phyloP scores from a whole-genome alignment of 257 asterid species.

The Lycium ferocissimum region DNA sequence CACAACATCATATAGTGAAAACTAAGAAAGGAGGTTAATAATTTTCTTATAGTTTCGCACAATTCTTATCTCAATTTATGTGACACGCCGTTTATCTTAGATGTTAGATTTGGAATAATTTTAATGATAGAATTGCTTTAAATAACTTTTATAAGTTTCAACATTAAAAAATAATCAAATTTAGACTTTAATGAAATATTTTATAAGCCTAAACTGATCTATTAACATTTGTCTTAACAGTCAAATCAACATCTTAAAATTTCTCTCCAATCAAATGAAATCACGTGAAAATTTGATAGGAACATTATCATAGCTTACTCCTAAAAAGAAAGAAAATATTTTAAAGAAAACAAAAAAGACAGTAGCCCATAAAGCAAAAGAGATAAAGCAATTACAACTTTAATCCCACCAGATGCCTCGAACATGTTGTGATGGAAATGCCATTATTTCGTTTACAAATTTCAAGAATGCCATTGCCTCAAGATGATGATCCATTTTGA shows the following conservation, averaged over 20 bases:
- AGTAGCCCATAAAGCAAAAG: slow-evolving; percentile 16
- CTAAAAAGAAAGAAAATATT: slow-evolving; percentile 9
- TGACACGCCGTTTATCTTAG: too few species aligned
- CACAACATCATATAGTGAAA: too few species aligned
- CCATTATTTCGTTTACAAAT: neutral
- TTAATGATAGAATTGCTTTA: too few species aligned
- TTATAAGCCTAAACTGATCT: too few species aligned
- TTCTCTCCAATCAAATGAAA: neutral
- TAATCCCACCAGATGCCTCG: slow-evolving; percentile 23
- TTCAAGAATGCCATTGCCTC: neutral
- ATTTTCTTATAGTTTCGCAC: too few species aligned
- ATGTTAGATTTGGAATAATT: too few species aligned
- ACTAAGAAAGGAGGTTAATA: too few species aligned
- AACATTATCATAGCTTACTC: slow-evolving; percentile 1
- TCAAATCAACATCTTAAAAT: neutral
- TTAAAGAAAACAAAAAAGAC: neutral
- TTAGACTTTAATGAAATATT: too few species aligned
- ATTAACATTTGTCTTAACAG: neutral
- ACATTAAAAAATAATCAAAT: too few species aligned
- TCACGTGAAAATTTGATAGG: neutral
- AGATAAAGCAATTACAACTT: neutral
- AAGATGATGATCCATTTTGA: neutral
- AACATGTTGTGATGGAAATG: neutral
- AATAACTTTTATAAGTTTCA: neutral
- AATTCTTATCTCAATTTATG: too few species aligned